These are phyloP conservation scores for Lignosus rhinocerotis DNA, from an alignment of 1,284 basidiomycete species.

Conservation along the genomic window DNA sequence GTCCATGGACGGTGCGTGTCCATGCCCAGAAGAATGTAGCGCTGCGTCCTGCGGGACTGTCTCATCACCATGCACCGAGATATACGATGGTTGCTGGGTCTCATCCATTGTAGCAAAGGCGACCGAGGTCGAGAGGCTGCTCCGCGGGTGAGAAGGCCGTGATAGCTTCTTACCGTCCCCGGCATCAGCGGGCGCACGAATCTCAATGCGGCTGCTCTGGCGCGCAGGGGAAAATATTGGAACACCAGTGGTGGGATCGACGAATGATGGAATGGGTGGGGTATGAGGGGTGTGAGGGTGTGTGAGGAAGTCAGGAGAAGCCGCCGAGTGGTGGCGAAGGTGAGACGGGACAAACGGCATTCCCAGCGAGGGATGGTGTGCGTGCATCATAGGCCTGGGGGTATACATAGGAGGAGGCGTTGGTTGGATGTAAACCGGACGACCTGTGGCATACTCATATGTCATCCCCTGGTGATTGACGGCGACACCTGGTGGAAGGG, in stretches of 20 bases:
- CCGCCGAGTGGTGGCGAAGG: slow-evolving; percentile 51
- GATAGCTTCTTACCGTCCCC: slow-evolving; percentile 30
- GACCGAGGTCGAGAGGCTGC: slow-evolving; percentile 28
- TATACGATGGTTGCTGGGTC: slow-evolving; percentile 1
- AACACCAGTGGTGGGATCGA: slow-evolving; percentile 61
- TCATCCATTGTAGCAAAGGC: slow-evolving; percentile 12
- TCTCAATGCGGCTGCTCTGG: slow-evolving; percentile 71
- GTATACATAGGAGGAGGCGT: slow-evolving; percentile 60
- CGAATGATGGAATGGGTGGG: slow-evolving; percentile 58
- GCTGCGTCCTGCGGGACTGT: neutral
- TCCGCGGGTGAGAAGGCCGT: slow-evolving; percentile 40
- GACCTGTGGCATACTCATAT: slow-evolving; percentile 77
- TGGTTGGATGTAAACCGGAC: slow-evolving; percentile 68
- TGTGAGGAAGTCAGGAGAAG: slow-evolving; percentile 60
- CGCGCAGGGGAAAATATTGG: slow-evolving; percentile 73
- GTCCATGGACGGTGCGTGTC: slow-evolving; percentile 32
- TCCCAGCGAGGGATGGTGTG: slow-evolving; percentile 42
- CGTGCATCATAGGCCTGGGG: slow-evolving; percentile 61
- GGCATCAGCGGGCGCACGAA: slow-evolving; percentile 60
- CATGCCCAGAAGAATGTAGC: slow-evolving; percentile 24
- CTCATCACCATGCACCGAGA: slow-evolving; percentile 2
- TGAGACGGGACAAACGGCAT: slow-evolving; percentile 55
- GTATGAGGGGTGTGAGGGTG: slow-evolving; percentile 60
- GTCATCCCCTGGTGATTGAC: slow-evolving; percentile 73
- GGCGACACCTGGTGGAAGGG: slow-evolving; percentile 73